phyloP scores from a whole-genome alignment of 1,139 yeast species.

The Protomyces arabidopsidicola region DNA sequence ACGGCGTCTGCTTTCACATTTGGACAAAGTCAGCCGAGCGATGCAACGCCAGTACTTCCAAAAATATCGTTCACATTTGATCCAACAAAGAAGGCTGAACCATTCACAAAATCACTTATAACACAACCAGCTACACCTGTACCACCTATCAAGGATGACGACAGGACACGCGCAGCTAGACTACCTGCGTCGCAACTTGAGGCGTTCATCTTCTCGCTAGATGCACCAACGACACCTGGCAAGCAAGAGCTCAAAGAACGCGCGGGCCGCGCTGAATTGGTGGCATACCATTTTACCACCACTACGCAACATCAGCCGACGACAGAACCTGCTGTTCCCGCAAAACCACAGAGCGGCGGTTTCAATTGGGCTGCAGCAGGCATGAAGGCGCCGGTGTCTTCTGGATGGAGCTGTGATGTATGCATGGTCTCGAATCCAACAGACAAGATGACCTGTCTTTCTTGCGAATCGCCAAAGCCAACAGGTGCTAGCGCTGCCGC shows the following conservation, averaged over 20 bases:
- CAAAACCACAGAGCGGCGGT: neutral
- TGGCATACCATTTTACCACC: neutral
- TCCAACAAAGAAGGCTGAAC: neutral
- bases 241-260: neutral
- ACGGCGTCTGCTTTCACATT: neutral
- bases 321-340: neutral
- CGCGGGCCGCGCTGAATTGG: neutral
- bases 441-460: constrained; percentile 5
- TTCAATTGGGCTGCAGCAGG: constrained; percentile 26
- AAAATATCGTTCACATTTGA: neutral
- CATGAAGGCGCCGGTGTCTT: neutral
- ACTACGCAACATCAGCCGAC: neutral
- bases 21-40: neutral
- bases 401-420: constrained; percentile 23
- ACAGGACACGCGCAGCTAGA: neutral
- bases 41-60: neutral
- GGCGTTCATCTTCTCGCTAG: neutral
- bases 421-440: constrained; percentile 19
- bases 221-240: neutral
- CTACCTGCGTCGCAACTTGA: constrained; percentile 3
- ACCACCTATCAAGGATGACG: neutral
- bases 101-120: neutral
- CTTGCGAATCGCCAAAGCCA: constrained; percentile 15
- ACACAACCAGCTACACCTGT: neutral
- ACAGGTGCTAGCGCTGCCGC: neutral